phyloP scores from a whole-genome alignment of 2,329 filamentous ascomycete species.

The Pseudogymnoascus sp. region DNA sequence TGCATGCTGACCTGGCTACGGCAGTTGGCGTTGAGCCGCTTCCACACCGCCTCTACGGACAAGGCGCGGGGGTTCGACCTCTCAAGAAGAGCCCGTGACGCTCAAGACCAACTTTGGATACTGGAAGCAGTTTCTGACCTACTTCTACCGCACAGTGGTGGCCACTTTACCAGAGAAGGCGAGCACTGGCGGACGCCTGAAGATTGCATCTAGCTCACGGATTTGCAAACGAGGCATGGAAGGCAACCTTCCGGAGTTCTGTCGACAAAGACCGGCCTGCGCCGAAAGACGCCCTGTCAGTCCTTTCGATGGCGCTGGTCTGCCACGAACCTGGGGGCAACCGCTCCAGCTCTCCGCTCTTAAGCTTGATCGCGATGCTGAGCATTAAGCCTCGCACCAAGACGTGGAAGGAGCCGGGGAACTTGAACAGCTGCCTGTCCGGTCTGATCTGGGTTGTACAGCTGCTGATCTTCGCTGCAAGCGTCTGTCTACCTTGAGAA shows the following conservation, averaged over 20 bases:
- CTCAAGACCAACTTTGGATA: conserved; percentile 8
- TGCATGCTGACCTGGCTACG: conserved; percentile 9
- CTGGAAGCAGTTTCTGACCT: conserved; percentile 9
- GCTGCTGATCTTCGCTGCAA: not conserved
- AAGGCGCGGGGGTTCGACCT: not conserved
- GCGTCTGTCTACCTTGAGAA: not conserved
- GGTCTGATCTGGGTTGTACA: not conserved
- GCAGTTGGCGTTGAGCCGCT: not conserved
- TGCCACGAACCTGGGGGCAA: too few species aligned
- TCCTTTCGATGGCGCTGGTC: too few species aligned
- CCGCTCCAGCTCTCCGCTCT: too few species aligned
- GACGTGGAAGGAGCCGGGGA: not conserved
- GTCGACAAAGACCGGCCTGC: too few species aligned
- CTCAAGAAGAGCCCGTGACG: conserved; percentile 8
- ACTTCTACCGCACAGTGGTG: not conserved
- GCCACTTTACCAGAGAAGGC: conserved; percentile 2
- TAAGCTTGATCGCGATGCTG: too few species aligned
- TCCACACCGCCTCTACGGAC: not conserved
- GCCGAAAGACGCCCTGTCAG: not conserved
- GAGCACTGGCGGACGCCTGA: not conserved
- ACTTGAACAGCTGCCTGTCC: not conserved
- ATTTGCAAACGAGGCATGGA: not conserved
- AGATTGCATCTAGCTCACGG: not conserved
- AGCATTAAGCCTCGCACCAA: not conserved
- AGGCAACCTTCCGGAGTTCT: too few species aligned